phyloP scores from a whole-genome alignment of 208 protist species.

The Acanthamoeba royreba region DNA sequence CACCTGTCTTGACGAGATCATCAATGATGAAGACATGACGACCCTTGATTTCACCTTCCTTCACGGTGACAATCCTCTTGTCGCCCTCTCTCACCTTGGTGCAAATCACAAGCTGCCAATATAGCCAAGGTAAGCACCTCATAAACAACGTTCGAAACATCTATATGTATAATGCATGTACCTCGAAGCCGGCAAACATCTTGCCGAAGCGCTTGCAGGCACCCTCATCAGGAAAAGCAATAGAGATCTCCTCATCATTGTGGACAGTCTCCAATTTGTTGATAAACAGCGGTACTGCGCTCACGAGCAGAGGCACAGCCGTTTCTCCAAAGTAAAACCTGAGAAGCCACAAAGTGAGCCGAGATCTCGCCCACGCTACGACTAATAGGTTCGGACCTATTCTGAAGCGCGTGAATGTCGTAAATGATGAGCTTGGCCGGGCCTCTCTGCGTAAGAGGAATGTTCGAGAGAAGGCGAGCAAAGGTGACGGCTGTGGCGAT shows the following conservation, averaged over 20 bases:
- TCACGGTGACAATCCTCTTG: conserved; percentile 65
- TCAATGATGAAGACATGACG: conserved; percentile 73
- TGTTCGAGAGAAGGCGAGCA: conserved; percentile 57
- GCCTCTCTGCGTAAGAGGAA: conserved; percentile 55
- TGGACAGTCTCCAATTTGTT: background rate
- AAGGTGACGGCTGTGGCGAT: conserved; percentile 73
- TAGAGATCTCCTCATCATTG: conserved; percentile 29
- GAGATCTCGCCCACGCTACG: background rate
- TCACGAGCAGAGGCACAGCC: conserved; percentile 63
- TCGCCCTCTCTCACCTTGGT: conserved; percentile 68
- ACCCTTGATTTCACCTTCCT: conserved; percentile 61
- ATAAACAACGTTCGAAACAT: background rate
- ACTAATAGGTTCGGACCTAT: background rate
- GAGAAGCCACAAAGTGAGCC: background rate
- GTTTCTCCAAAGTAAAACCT: conserved; percentile 73
- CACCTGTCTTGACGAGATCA: conserved; percentile 73
- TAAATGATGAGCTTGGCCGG: conserved; percentile 68
- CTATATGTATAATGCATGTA: background rate
- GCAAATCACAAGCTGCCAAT: conserved; percentile 57
- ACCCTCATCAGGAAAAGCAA: conserved; percentile 76
- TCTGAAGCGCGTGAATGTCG: conserved; percentile 75
- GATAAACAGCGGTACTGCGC: conserved; percentile 61
- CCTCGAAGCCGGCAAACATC: background rate
- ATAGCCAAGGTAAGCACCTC: background rate
- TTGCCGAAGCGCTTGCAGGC: conserved; percentile 69